phyloP scores from a whole-genome alignment of 768 basidiomycete species.

The Tylopilus vinaceipallidus region DNA sequence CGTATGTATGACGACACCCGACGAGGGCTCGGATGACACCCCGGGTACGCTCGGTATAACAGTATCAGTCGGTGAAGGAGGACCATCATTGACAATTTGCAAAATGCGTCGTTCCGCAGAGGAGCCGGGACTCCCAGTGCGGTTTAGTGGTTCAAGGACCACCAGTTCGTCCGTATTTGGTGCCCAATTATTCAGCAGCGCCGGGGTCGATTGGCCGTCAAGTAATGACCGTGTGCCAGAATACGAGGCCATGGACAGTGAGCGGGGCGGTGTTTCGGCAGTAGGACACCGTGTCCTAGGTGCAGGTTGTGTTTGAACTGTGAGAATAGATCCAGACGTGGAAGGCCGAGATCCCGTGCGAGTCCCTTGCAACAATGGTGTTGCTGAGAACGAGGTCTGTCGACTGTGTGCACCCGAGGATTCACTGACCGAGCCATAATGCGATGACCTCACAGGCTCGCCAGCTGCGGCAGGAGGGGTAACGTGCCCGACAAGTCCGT shows the following conservation, averaged over 20 bases:
- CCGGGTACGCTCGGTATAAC: background rate
- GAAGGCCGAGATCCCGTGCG: slow-evolving; percentile 37
- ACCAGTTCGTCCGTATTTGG: slow-evolving; percentile 23
- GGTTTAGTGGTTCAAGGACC: slow-evolving; percentile 16
- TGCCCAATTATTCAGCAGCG: slow-evolving; percentile 10
- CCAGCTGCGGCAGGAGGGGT: slow-evolving; percentile 28
- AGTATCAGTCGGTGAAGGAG: slow-evolving; percentile 20
- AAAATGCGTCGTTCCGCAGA: slow-evolving; percentile 24
- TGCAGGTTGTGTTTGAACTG: slow-evolving; percentile 23
- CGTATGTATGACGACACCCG: slow-evolving; percentile 25
- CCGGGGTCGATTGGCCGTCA: slow-evolving; percentile 1
- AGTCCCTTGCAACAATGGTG: slow-evolving; percentile 22
- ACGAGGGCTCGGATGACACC: background rate
- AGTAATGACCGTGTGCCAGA: slow-evolving; percentile 8
- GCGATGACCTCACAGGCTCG: slow-evolving; percentile 36
- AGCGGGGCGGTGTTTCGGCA: slow-evolving; percentile 6
- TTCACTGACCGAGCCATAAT: slow-evolving; percentile 21
- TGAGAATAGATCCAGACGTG: slow-evolving; percentile 40
- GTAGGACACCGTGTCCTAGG: slow-evolving; percentile 6
- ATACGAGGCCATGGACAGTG: slow-evolving; percentile 24
- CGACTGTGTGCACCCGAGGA: slow-evolving; percentile 22
- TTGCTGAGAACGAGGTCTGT: slow-evolving; percentile 25
- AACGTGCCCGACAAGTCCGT: slow-evolving; percentile 56
- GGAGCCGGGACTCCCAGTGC: slow-evolving; percentile 20
- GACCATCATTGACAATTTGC: slow-evolving; percentile 27